These are phyloP conservation scores for Colletotrichum sp. DNA, from an alignment of 2,329 filamentous ascomycete genomes.

Conservation along the genomic window DNA sequence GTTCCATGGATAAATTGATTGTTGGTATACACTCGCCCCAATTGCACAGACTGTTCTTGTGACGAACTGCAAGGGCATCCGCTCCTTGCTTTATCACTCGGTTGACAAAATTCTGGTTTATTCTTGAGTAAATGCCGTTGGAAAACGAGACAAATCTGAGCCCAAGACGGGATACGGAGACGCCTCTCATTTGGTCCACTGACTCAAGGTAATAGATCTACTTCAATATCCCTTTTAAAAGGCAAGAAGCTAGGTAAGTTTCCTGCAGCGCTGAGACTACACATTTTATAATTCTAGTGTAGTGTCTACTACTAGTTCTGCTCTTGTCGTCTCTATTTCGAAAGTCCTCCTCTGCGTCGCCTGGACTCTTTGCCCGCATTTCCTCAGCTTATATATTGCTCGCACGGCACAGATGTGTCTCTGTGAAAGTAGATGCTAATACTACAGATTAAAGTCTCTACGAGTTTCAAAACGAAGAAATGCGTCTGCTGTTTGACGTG, in stretches of 20 bases:
- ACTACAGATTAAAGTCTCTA: rapidly evolving
- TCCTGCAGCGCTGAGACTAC: neutral
- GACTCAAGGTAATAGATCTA: neutral
- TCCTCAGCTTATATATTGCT: neutral
- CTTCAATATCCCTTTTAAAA: neutral
- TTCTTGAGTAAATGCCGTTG: too few relatives aligned
- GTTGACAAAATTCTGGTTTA: neutral
- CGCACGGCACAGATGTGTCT: neutral
- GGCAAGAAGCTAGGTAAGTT: neutral
- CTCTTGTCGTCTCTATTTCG: neutral
- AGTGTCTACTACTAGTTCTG: neutral
- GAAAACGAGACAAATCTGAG: neutral
- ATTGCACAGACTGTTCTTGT: neutral
- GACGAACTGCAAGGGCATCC: too few relatives aligned
- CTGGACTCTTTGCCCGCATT: too few relatives aligned
- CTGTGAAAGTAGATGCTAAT: rapidly evolving
- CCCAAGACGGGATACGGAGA: neutral
- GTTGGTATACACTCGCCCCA: neutral
- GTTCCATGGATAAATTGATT: neutral
- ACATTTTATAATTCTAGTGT: neutral
- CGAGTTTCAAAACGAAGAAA: rapidly evolving
- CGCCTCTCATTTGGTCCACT: too few relatives aligned
- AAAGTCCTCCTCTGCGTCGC: neutral
- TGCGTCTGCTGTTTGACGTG: neutral
- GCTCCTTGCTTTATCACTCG: neutral